Evolutionary conservation across 2,329 filamentous ascomycete genomes (phyloP).

Genomic region (Fusarium lyarnte): DNA sequence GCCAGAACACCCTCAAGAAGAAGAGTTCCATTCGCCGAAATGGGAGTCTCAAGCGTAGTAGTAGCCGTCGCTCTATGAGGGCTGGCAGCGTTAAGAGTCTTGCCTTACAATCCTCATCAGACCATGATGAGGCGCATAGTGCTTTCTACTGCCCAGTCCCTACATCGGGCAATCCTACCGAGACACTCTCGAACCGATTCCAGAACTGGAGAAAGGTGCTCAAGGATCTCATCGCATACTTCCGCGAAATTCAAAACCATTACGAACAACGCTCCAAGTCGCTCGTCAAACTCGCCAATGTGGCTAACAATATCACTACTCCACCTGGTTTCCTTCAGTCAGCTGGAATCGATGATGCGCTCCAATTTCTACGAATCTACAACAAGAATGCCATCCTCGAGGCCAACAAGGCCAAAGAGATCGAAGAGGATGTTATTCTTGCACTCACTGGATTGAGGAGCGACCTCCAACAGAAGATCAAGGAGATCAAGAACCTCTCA

Average conservation of each 20-base stretch:
- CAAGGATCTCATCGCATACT: slow-evolving; percentile 93
- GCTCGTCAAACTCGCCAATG: slow-evolving; percentile 82
- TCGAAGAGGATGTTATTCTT: slow-evolving; percentile 90
- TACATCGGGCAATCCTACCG: slow-evolving; percentile 86
- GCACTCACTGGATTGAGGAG: slow-evolving; percentile 86
- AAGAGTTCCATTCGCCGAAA: slow-evolving; percentile 80
- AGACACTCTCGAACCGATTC: slow-evolving; percentile 86
- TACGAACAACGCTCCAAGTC: slow-evolving; percentile 89
- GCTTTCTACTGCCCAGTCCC: slow-evolving; percentile 92
- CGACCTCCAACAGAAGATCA: slow-evolving; percentile 95
- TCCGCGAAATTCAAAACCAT: slow-evolving; percentile 87
- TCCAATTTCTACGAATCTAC: slow-evolving; percentile 81
- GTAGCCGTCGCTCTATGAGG: slow-evolving; percentile 82
- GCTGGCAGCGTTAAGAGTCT: slow-evolving; percentile 89
- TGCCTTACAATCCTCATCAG: slow-evolving; percentile 73
- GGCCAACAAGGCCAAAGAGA: slow-evolving; percentile 87
- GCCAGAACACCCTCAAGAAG: slow-evolving; percentile 85
- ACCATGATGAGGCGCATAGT: slow-evolving; percentile 78
- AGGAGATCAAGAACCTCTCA: slow-evolving; percentile 93
- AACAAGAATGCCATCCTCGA: slow-evolving; percentile 84
- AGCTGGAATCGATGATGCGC: slow-evolving; percentile 88
- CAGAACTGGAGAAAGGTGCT: slow-evolving; percentile 97
- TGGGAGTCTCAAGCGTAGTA: slow-evolving; percentile 79
- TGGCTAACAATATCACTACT: slow-evolving; percentile 80
- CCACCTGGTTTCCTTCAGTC: slow-evolving; percentile 81